Evolutionary conservation across 1,139 yeast genomes (phyloP).

Genomic region (Diutina sp.): DNA sequence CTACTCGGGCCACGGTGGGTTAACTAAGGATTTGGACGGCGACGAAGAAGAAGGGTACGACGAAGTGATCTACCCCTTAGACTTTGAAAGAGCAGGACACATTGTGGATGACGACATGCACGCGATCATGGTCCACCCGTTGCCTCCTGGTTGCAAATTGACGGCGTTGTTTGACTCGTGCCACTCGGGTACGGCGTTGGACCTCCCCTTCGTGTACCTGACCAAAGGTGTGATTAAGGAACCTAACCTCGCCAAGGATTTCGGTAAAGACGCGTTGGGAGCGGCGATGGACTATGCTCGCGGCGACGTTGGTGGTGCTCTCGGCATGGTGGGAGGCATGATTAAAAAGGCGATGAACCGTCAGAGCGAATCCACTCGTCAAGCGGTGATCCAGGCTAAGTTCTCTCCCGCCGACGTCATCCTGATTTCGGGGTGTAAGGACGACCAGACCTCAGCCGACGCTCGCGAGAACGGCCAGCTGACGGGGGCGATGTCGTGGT

Average conservation of each 20-base stretch:
- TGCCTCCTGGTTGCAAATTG: conserved; percentile 73
- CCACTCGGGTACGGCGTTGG: conserved; percentile 87
- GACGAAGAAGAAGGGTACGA: conserved; percentile 89
- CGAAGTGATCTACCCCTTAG: conserved; percentile 86
- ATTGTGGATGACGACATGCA: conserved; percentile 82
- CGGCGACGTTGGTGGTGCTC: conserved; percentile 51
- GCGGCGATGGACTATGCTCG: conserved; percentile 63
- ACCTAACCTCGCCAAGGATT: conserved; percentile 77
- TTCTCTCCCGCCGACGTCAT: conserved; percentile 85
- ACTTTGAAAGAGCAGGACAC: conserved; percentile 61
- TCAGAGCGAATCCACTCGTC: conserved; percentile 13
- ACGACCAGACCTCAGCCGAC: conserved; percentile 72
- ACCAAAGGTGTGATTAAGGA: conserved; percentile 88
- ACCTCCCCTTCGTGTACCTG: conserved; percentile 78
- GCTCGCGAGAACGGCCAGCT: conserved; percentile 65
- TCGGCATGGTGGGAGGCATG: conserved; percentile 29
- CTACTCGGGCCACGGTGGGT: conserved; percentile 93
- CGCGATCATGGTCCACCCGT: conserved; percentile 61
- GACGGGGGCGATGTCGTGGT: conserved; percentile 93
- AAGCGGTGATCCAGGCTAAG: conserved; percentile 35
- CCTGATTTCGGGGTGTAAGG: conserved; percentile 83
- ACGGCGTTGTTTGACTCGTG: conserved; percentile 89
- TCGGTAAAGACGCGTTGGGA: conserved; percentile 61
- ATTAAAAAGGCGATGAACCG: conserved; percentile 29
- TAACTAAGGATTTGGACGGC: conserved; percentile 65